Percentiles rank a stretch among this genome's conserved stretches.
Evolutionary conservation across 2,329 filamentous ascomycete genomes (phyloP).

Genomic region (Neobulgaria alba): DNA sequence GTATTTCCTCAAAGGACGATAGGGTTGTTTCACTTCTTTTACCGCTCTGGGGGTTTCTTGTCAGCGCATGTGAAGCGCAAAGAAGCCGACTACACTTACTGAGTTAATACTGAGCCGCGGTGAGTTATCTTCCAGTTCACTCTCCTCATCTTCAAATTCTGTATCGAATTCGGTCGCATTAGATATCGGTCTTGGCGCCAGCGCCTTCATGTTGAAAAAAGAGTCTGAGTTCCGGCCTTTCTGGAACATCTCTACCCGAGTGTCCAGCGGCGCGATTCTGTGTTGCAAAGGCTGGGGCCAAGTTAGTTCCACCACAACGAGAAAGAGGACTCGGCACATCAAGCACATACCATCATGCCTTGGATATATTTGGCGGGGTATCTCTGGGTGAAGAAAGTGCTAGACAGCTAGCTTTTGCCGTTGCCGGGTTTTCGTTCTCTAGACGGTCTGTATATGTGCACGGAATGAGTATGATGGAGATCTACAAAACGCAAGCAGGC

Average conservation of each 20-base stretch:
- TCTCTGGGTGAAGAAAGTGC: conserved; percentile 18
- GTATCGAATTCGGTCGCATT: conserved; percentile 71
- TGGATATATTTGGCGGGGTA: conserved; percentile 13
- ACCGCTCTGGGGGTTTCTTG: conserved; percentile 42
- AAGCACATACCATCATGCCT: conserved; percentile 22
- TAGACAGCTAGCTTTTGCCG: conserved; percentile 24
- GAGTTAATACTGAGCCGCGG: conserved; percentile 62
- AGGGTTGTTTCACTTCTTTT: conserved; percentile 76
- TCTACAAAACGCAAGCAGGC: conserved; percentile 19
- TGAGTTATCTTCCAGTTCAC: conserved; percentile 50
- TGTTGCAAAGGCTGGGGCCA: conserved; percentile 17
- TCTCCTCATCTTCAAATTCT: conserved; percentile 56
- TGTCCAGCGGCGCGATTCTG: conserved; percentile 24
- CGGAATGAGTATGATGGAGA: conserved; percentile 10
- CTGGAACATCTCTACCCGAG: conserved; percentile 36
- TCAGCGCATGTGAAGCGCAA: conserved; percentile 8
- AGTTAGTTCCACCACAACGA: conserved; percentile 13
- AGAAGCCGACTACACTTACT: conserved; percentile 40
- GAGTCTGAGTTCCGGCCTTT: conserved; percentile 42
- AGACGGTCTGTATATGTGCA: conserved; percentile 16
- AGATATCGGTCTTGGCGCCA: conserved; percentile 52
- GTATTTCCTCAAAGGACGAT: conserved; percentile 76
- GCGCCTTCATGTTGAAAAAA: conserved; percentile 51
- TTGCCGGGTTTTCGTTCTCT: conserved; percentile 25
- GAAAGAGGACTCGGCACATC: not conserved